Evolutionary conservation across 2,329 filamentous ascomycete genomes (phyloP), one percentile per base, ranked within the genome.

Genomic region (Magnaporthales sp.): DNA sequence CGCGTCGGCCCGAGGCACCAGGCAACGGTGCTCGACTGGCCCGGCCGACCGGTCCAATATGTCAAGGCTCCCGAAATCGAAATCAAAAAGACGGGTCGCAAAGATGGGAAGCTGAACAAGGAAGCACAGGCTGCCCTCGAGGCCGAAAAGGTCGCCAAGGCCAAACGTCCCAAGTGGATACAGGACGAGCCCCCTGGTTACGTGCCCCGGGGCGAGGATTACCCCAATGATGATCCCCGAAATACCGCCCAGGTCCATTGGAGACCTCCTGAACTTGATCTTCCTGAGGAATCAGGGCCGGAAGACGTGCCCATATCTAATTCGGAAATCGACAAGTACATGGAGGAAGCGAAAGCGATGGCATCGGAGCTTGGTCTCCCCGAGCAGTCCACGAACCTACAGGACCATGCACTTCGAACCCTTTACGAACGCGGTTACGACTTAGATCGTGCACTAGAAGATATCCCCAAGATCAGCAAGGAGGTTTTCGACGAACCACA

Each of bases 101-200:
- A 91, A 73, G 90, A 92, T 68, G 81, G 84, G 51, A 95, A 93
- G 72, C 78, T 89, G 61, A 88, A 89, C 29, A 96, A 95, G 75
- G 93, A 97, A 71, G 87, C 89, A 0, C 80, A 91, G 66, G 91
- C 91, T 46, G 89, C 89, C 2, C 81, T 93, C 7, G 94, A 97
- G 77, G 89, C 90, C 8, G 92, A 97, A 70, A 93, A 91, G 71
- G 83, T 88, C 56, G 87, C 89, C 70, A 88, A 89, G 68, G 92
- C 93, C 66, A 92, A 89, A 70, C 89, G 93, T 24, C 94, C 94
- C 0, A 95, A 93, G 77, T 97, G 93, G 92, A 85, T 98, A 32
- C 89, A 96, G 80, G 95, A 98, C 72, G 92, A 95, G 75, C 95
- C 95, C 0, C 79, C 86, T 3, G 95, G 95, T 7, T 99, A 96